phyloP scores from a whole-genome alignment of 2,329 filamentous ascomycete genomes.

The Ophiostoma ulmi region DNA sequence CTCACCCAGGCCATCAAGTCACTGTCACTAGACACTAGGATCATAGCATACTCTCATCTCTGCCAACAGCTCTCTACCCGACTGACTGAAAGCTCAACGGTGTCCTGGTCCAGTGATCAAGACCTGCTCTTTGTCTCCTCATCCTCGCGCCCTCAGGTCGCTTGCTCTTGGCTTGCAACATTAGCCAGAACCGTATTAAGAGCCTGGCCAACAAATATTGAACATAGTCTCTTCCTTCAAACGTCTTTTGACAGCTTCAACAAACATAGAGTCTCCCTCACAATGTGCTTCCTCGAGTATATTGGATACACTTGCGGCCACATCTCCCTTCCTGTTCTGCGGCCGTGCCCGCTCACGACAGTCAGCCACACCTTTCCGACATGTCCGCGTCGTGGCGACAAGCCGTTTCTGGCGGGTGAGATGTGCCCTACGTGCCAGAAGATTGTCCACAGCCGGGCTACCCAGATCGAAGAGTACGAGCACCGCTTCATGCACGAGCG shows the following conservation, averaged over 20 bases:
- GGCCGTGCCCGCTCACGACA: constrained; percentile 43
- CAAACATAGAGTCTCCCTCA: constrained; percentile 10
- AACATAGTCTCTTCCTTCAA: no score
- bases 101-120: not conserved
- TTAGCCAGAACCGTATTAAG: not conserved
- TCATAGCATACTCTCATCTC: not conserved
- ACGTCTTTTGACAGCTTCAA: not conserved
- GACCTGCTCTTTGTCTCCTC: not conserved
- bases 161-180: not conserved
- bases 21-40: not conserved
- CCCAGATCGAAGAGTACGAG: constrained; percentile 40
- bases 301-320: constrained; percentile 47
- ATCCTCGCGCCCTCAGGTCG: not conserved
- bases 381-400: constrained; percentile 33
- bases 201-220: no score
- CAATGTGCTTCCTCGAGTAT: constrained; percentile 46
- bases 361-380: constrained; percentile 35
- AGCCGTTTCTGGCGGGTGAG: constrained; percentile 33
- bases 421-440: constrained; percentile 40
- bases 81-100: not conserved
- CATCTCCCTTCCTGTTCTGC: constrained; percentile 38
- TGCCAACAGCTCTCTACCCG: not conserved
- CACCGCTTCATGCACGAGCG: constrained; percentile 44
- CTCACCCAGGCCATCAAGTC: not conserved
- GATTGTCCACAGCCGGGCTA: constrained; percentile 38